Evolutionary conservation across 345 rosid genomes (phyloP).

Genomic region (Zanthoxylum bungeanum): DNA sequence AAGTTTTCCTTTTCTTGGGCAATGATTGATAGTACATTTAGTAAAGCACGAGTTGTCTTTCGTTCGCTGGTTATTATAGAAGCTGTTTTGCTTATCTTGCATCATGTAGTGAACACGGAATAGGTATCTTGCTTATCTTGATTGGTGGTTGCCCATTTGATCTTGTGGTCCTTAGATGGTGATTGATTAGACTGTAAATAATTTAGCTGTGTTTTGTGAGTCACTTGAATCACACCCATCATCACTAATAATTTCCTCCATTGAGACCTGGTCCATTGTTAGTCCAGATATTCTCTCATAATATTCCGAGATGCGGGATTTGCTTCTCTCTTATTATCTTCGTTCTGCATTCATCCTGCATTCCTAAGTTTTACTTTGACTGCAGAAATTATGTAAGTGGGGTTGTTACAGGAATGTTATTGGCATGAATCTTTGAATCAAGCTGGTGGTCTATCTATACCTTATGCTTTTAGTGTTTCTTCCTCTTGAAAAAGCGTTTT

Average conservation of each 20-base stretch:
- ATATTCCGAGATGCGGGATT: neutral
- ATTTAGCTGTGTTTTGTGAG: neutral
- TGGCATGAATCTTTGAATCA: no score
- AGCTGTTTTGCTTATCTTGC: neutral
- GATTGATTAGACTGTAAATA: no score
- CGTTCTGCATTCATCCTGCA: no score
- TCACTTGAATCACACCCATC: neutral
- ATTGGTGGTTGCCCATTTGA: neutral
- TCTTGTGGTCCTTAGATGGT: conserved; percentile 1
- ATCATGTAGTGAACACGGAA: neutral
- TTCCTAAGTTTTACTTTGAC: no score
- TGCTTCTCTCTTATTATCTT: no score
- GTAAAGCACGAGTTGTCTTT: neutral
- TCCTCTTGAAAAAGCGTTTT: neutral
- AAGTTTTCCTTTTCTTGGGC: neutral
- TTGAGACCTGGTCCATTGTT: neutral
- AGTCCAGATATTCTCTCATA: conserved; percentile 14
- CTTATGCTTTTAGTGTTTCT: neutral
- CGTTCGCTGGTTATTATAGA: neutral
- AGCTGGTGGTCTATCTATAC: no score
- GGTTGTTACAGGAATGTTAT: no score
- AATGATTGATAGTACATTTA: neutral
- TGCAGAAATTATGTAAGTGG: no score
- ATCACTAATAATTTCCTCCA: neutral
- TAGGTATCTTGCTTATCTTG: neutral